These are phyloP conservation scores for Colletotrichum tabaci DNA, from an alignment of 2,329 filamentous ascomycete genomes.

Conservation along the genomic window DNA sequence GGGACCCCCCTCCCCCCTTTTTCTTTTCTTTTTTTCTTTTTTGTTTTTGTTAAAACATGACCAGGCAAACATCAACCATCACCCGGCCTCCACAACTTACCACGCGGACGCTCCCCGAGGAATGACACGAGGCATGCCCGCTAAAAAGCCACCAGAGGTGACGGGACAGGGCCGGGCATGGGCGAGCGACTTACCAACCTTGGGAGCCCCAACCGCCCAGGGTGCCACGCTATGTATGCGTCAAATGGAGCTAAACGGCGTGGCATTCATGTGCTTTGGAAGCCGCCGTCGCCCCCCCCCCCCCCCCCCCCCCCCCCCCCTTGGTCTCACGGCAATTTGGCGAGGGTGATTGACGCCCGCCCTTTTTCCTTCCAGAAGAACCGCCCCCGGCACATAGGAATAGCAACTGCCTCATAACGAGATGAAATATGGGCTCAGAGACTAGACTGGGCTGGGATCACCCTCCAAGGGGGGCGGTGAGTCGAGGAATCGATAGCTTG, in stretches of 20 bases:
- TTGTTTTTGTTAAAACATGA: neutral
- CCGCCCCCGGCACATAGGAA: conserved; percentile 10
- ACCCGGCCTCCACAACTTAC: too few relatives aligned
- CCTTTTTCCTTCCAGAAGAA: conserved; percentile 1
- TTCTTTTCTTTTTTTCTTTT: too few relatives aligned
- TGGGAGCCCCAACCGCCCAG: conserved; percentile 31
- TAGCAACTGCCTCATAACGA: conserved; percentile 11
- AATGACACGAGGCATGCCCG: neutral
- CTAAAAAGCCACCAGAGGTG: neutral
- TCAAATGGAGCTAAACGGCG: conserved; percentile 16
- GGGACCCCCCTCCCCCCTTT: too few relatives aligned
- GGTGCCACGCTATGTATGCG: conserved; percentile 34
- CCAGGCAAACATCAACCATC: neutral
- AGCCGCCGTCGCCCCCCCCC: neutral
- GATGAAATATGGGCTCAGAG: conserved; percentile 29
- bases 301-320: too few relatives aligned
- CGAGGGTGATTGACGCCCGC: conserved; percentile 2
- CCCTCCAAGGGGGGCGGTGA: conserved; percentile 27
- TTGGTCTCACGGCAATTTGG: neutral
- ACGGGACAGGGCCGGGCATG: neutral
- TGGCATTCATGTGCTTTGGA: conserved; percentile 3
- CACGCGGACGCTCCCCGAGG: neutral
- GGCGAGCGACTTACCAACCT: conserved; percentile 24
- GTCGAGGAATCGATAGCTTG: conserved; percentile 16
- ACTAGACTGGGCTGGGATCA: neutral